Base-by-base conservation (phyloP, 2,329 filamentous ascomycete species). In the Cladophialophora yegresii region DNA sequence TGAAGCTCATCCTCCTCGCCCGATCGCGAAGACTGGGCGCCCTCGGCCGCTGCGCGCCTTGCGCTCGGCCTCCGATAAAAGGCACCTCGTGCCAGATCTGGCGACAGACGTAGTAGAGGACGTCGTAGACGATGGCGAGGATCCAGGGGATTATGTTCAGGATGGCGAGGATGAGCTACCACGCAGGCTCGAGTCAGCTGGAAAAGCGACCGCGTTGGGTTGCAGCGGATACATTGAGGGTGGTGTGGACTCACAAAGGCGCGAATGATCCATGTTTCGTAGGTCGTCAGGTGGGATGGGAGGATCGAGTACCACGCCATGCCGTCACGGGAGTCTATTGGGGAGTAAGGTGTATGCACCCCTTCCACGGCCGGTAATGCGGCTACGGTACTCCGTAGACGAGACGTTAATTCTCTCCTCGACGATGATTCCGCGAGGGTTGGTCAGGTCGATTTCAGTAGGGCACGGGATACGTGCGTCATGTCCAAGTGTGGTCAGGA, bases 301-400 rank as follows among this genome's bases (percentile, higher is more conserved):
- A 90, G 81, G 64, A 90, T 83, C 1, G 87, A 89, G 68, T 87
- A 85, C 80, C 85, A 83, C 51, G 83, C 83, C 87, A 89, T 89
- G 26, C 26, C 28, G 13, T 20, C 51, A 9, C 23, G 13, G n/a
- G 20, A 26, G 20, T 12, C 23, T 28, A 20, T n/a, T n/a, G n/a
- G n/a, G n/a, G n/a, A 3, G 26, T 28, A 28, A n/a, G n/a, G 47
- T 8, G n/a, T n/a, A 43, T 43, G 0, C 16, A 16, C 16, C 16
- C 16, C 36, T n/a, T 43, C 13, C 36, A 43, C 36, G 8, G 1
- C 16, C 5, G 36, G 8, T 16, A n/a, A 20, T 43, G 36, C 36
- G 3, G 16, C 36, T 43, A 43, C 36, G n/a, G 36, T 43, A n/a
- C n/a, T n/a, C n/a, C n/a, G n/a, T n/a, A 43, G n/a, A 43, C 36